These are phyloP conservation scores for Saccharomycopsis sp. DNA, from an alignment of 805 yeast species.

Conservation along the genomic window DNA sequence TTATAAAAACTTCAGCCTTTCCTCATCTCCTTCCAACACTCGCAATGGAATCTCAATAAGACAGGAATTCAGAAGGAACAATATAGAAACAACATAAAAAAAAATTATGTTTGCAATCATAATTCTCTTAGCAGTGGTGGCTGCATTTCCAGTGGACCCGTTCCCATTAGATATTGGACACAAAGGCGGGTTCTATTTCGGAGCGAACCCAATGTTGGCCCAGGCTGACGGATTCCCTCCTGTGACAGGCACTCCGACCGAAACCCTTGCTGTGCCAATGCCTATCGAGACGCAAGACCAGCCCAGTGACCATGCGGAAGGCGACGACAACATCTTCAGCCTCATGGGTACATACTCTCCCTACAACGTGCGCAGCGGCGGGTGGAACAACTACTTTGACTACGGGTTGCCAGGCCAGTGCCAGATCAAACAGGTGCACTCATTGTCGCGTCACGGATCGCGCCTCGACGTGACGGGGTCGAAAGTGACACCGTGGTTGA, in stretches of 20 bases:
- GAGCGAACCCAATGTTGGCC: constrained; percentile 16
- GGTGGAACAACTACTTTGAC: constrained; percentile 22
- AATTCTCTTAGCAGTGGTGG: no score
- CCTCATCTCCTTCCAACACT: no score
- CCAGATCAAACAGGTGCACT: constrained; percentile 55
- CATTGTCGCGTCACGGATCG: constrained; percentile 73
- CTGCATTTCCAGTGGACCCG: no score
- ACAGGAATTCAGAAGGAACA: no score
- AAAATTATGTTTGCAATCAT: no score
- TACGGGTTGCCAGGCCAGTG: constrained; percentile 32
- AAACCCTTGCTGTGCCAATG: constrained; percentile 19
- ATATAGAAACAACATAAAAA: no score
- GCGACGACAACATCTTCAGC: constrained; percentile 18
- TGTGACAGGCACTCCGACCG: constrained; percentile 17
- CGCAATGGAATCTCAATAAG: no score
- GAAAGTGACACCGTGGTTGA: constrained; percentile 26
- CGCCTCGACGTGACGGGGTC: constrained; percentile 51
- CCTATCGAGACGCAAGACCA: constrained; percentile 22
- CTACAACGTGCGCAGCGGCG: constrained; percentile 19
- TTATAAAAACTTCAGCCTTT: no score
- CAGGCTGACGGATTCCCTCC: constrained; percentile 15
- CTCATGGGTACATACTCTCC: constrained; percentile 22
- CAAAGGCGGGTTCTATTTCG: background rate
- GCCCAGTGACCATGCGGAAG: constrained; percentile 10
- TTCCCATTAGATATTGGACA: background rate